Evolutionary conservation across 164 flowering plant genomes (phyloP).

Genomic region (Tetrastigma voinierianum): DNA sequence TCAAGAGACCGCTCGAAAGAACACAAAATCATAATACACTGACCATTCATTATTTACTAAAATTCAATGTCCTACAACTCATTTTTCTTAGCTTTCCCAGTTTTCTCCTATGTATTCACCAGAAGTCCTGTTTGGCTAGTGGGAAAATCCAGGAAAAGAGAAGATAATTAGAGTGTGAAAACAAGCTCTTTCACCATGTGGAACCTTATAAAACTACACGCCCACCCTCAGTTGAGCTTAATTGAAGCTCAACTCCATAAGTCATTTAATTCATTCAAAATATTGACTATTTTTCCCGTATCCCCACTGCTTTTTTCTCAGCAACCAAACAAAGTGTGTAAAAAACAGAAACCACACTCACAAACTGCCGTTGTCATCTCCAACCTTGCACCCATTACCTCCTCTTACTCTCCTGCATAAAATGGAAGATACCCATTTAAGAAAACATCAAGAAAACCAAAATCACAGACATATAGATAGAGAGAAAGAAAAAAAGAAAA

Average conservation of each 20-base stretch:
- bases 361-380: conserved; percentile 87
- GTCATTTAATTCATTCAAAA: too few relatives aligned
- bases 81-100: background rate
- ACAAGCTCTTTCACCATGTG: too few relatives aligned
- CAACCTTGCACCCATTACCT: conserved; percentile 94
- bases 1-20: background rate
- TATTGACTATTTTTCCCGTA: background rate
- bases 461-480: background rate
- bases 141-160: background rate
- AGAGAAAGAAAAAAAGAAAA: conserved; percentile 5
- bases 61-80: background rate
- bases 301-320: conserved; percentile 4
- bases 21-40: conserved; percentile 3
- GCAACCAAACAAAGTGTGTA: conserved; percentile 5
- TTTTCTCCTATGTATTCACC: background rate
- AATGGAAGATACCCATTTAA: conserved; percentile 22
- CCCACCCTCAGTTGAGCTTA: too few relatives aligned
- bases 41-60: background rate
- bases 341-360: conserved; percentile 34
- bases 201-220: too few relatives aligned
- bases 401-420: conserved; percentile 82
- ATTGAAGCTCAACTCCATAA: too few relatives aligned
- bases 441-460: conserved; percentile 17
- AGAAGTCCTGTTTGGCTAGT: conserved; percentile 1
- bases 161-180: background rate